These are phyloP conservation scores for Starmerella vaccinii DNA, from an alignment of 805 yeast species.

Conservation along the genomic window DNA sequence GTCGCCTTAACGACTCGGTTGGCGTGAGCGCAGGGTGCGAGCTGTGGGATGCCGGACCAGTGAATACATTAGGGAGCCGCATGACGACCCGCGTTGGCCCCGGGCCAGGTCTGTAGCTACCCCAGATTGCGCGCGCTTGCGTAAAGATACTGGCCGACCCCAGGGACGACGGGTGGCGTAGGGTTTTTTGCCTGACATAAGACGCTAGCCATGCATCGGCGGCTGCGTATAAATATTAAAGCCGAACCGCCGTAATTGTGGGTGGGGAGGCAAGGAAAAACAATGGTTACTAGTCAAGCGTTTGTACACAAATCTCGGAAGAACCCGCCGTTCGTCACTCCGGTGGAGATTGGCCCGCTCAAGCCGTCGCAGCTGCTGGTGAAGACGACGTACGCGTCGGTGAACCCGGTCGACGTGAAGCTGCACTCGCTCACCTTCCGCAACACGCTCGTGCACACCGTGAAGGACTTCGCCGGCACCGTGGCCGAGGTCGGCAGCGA, in stretches of 20 bases:
- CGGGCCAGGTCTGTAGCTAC: no score
- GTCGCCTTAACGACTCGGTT: no score
- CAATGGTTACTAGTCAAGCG: constrained; percentile 6
- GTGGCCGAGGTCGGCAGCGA: constrained; percentile 47
- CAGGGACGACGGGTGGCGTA: no score
- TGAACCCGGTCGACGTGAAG: constrained; percentile 59
- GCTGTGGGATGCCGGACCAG: no score
- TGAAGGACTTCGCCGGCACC: constrained; percentile 59
- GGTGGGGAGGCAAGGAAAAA: background rate
- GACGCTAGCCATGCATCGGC: no score
- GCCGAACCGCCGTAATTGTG: background rate
- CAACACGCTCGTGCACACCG: constrained; percentile 41
- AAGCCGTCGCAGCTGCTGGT: constrained; percentile 34
- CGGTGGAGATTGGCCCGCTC: constrained; percentile 5
- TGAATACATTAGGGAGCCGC: no score
- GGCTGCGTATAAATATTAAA: background rate
- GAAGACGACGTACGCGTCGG: constrained; percentile 46
- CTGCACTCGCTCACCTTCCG: constrained; percentile 29
- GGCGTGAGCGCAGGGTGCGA: no score
- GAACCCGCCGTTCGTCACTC: background rate
- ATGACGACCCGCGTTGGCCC: no score
- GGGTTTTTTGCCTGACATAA: no score
- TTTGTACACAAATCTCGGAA: constrained; percentile 11
- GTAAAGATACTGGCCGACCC: background rate
- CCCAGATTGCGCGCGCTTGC: no score